Percentiles rank a stretch among this genome's conserved stretches.
phyloP scores from a whole-genome alignment of 768 basidiomycete species.

The Termitomyces sp. region DNA sequence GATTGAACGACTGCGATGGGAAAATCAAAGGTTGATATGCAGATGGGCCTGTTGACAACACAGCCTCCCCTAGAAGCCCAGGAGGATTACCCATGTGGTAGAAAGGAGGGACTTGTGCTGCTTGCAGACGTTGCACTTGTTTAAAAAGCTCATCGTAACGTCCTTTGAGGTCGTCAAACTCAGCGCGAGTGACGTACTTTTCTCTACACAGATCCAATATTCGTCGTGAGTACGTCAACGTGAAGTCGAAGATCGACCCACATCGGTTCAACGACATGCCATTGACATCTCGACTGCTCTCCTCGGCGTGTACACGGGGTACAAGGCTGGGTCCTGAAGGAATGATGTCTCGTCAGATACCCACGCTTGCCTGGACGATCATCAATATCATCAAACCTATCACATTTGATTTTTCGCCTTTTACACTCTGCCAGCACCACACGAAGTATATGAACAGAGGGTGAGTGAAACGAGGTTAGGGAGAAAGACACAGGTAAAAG shows the following conservation, averaged over 20 bases:
- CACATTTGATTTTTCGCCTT: conserved; percentile 84
- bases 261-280: conserved; percentile 81
- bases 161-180: conserved; percentile 72
- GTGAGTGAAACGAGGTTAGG: not conserved
- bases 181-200: conserved; percentile 75
- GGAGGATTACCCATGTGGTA: conserved; percentile 30
- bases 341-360: conserved; percentile 14
- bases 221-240: conserved; percentile 10
- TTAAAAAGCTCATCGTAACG: conserved; percentile 61
- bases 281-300: conserved; percentile 78
- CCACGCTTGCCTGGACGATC: not conserved
- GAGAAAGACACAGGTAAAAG: not conserved
- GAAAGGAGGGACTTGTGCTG: conserved; percentile 24
- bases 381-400: conserved; percentile 50
- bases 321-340: conserved; percentile 69
- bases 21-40: conserved; percentile 34
- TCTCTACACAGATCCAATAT: conserved; percentile 42
- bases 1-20: conserved; percentile 29
- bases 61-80: conserved; percentile 32
- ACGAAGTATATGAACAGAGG: conserved; percentile 20
- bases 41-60: conserved; percentile 25
- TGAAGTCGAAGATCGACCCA: conserved; percentile 38
- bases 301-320: conserved; percentile 77
- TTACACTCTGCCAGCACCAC: conserved; percentile 62
- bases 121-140: conserved; percentile 47